Evolutionary conservation across 108 stramenopile genomes (phyloP), one percentile per base, ranked within the genome.

Genomic region (Stephanodiscus triporus): DNA sequence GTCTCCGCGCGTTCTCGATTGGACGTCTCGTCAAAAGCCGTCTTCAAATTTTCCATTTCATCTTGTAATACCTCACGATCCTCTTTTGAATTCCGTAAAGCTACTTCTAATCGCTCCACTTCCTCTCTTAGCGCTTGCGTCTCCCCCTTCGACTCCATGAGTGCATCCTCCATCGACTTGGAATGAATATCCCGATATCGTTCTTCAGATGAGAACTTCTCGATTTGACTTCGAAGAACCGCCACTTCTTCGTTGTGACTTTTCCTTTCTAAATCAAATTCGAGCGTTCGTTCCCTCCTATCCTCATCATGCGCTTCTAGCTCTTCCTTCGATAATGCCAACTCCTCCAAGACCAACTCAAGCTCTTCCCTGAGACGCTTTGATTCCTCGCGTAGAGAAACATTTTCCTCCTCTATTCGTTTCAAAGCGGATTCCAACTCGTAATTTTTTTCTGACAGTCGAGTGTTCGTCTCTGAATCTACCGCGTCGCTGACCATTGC

Each of bases 261-360:
- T 50, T 78, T 75, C 22, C 87, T 83, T 27, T 84, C 71, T 9
- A 74, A 68, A 38, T 88, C 88, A 23, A 89, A 73, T 13, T 72
- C 67, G 16, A 49, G 59, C 11, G 50, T 49, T 23, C 72, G 61
- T 61, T 70, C 76, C 29, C 82, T 78, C 20, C 60, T 65, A 86
- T 95, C 91, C 57, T 90, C 86, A 68, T 91, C 88, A 7, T 78
- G 79, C 6, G 94, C 91, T 69, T 83, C 78, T 17, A 92, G 68
- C 47, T 90, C 89, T 37, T 85, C 85, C 60, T 86, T 85, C 0
- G 86, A 67, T 29, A 91, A 58, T 24, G 76, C 54, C 2, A 80
- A 66, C 65, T 80, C 79, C 64, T 80, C 74, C 51, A 47, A 7
- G 14, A 20, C 68, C 11, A 77, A 67, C 17, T 77, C 68, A 32